Evolutionary conservation across 495 filamentous ascomycete genomes (phyloP).

Genomic region (Beverwykella pulmonaria): DNA sequence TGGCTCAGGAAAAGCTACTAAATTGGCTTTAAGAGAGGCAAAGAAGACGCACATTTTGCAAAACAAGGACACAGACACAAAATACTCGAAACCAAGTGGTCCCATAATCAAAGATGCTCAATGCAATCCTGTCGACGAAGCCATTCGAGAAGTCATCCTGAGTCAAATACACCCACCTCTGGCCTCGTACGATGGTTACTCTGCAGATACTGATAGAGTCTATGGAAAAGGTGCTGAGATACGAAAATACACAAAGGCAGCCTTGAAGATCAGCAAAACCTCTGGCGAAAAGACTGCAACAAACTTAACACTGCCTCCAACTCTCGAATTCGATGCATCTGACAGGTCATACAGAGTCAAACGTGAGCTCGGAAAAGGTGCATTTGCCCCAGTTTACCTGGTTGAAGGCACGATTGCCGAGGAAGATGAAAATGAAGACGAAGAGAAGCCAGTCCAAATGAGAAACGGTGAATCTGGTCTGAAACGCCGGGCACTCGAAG

Average conservation of each 20-base stretch:
- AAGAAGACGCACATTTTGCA: conserved; percentile 31
- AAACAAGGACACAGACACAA: conserved; percentile 14
- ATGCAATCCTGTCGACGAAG: conserved; percentile 84
- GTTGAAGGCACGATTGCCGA: conserved; percentile 63
- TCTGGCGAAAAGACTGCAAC: conserved; percentile 63
- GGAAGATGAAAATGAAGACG: conserved; percentile 49
- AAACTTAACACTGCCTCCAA: conserved; percentile 59
- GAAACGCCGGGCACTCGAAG: conserved; percentile 65
- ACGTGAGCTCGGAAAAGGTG: conserved; percentile 88
- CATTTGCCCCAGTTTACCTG: conserved; percentile 93
- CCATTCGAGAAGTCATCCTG: conserved; percentile 72
- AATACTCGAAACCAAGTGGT: conserved; percentile 50
- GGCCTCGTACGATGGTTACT: conserved; percentile 73
- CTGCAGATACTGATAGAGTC: conserved; percentile 61
- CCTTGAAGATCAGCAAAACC: conserved; percentile 62
- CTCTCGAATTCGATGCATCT: conserved; percentile 67
- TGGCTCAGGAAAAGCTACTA: conserved; percentile 48
- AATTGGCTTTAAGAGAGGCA: conserved; percentile 50
- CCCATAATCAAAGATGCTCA: conserved; percentile 77
- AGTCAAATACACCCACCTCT: conserved; percentile 70
- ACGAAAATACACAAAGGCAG: conserved; percentile 71
- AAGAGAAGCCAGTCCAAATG: conserved; percentile 40
- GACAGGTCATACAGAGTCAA: conserved; percentile 71
- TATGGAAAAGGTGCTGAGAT: conserved; percentile 72
- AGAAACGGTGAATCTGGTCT: conserved; percentile 52